phyloP scores from a whole-genome alignment of 2,329 filamentous ascomycete species.

The Cladophialophora chaetospira region DNA sequence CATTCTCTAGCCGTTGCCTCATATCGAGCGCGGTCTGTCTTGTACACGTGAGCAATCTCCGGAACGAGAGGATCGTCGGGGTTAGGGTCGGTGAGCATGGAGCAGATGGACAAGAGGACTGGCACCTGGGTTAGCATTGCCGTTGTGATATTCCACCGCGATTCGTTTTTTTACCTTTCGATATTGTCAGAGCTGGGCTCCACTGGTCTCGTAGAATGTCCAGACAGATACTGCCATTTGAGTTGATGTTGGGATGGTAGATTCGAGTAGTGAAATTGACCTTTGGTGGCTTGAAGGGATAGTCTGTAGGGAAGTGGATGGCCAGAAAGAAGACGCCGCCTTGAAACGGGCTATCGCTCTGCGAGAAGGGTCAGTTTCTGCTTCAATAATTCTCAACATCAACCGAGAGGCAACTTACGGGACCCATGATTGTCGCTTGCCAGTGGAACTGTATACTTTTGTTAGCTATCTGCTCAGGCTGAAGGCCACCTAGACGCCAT shows the following conservation, averaged over 20 bases:
- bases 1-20: constrained; percentile 96
- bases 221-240: constrained; percentile 97
- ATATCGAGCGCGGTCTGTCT: constrained; percentile 94
- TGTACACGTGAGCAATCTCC: constrained; percentile 99
- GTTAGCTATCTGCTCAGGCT: constrained; percentile 37
- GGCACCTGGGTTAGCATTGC: constrained; percentile 1
- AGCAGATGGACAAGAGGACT: constrained; percentile 99
- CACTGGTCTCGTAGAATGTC: constrained; percentile 99
- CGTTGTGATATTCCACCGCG: background rate
- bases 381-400: background rate
- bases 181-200: constrained; percentile 97
- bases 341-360: constrained; percentile 96
- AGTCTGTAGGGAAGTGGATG: constrained; percentile 99
- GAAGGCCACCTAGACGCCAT: background rate
- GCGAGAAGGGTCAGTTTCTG: constrained; percentile 17
- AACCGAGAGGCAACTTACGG: constrained; percentile 63
- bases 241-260: constrained; percentile 99
- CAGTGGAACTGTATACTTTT: constrained; percentile 80
- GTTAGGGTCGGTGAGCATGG: constrained; percentile 99
- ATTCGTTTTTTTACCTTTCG: constrained; percentile 70
- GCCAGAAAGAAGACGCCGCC: constrained; percentile 98
- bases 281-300: constrained; percentile 99
- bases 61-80: constrained; percentile 97
- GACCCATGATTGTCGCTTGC: constrained; percentile 99
- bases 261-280: constrained; percentile 99